These are phyloP conservation scores for Syncephalis plumigaleata DNA, from an alignment of 371 early-diverging fungal genomes.

Conservation along the genomic window DNA sequence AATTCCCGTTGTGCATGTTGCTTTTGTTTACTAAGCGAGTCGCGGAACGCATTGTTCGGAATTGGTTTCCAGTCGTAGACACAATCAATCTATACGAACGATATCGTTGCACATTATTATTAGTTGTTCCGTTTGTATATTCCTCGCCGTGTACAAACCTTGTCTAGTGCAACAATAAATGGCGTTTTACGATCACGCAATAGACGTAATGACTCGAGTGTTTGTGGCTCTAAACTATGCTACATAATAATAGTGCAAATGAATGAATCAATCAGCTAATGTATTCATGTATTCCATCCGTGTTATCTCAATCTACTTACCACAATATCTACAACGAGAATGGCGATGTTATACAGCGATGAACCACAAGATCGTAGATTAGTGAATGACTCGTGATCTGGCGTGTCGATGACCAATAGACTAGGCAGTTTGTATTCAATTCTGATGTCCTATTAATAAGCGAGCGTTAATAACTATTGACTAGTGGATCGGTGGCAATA, in stretches of 20 bases:
- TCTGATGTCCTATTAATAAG: neutral
- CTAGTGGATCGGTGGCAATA: no score
- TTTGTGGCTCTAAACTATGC: slow-evolving; percentile 99
- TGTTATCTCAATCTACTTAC: no score
- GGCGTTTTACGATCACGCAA: slow-evolving; percentile 95
- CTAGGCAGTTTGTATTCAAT: slow-evolving; percentile 84
- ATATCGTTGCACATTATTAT: neutral
- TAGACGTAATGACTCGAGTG: slow-evolving; percentile 92
- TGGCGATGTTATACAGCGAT: slow-evolving; percentile 99
- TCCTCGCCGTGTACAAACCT: slow-evolving; percentile 13
- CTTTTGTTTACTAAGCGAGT: slow-evolving; percentile 66
- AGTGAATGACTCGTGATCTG: slow-evolving; percentile 99
- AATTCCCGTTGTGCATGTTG: slow-evolving; percentile 75
- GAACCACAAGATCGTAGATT: slow-evolving; percentile 98
- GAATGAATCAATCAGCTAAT: no score
- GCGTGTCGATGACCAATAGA: slow-evolving; percentile 98
- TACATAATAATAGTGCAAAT: neutral
- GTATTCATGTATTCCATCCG: no score
- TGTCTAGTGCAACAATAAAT: slow-evolving; percentile 99
- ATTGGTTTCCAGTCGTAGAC: slow-evolving; percentile 90
- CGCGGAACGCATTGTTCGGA: slow-evolving; percentile 67
- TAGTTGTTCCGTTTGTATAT: neutral
- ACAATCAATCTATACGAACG: slow-evolving; percentile 71
- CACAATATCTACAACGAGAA: slow-evolving; percentile 98
- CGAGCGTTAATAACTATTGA: no score